Evolutionary conservation across 371 early-diverging fungal species (phyloP).

Genomic region (Capniomyces stellatus): DNA sequence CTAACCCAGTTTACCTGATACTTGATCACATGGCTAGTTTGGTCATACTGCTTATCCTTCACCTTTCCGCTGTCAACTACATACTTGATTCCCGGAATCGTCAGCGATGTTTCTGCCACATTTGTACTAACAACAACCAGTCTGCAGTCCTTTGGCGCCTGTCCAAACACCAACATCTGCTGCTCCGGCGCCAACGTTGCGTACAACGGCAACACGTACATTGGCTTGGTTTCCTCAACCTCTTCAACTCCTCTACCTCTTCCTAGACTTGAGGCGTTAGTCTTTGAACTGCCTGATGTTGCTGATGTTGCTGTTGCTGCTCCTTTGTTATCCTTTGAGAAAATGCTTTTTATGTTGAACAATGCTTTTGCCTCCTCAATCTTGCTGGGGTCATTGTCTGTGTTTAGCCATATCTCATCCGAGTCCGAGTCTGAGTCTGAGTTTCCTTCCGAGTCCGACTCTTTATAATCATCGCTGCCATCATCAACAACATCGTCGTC

Average conservation of each 20-base stretch:
- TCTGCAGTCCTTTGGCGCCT: constrained; percentile 73
- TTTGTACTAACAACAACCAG: constrained; percentile 96
- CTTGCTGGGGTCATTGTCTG: no score
- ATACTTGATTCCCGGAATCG: constrained; percentile 92
- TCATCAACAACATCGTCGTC: constrained; percentile 30
- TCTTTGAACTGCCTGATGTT: no score
- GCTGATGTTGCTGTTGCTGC: no score
- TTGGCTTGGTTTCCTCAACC: constrained; percentile 23
- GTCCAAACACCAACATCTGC: constrained; percentile 53
- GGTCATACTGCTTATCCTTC: constrained; percentile 74
- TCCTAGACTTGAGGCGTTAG: no score
- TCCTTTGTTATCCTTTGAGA: no score
- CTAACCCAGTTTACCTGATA: constrained; percentile 87
- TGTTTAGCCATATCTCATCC: no score
- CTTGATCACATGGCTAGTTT: constrained; percentile 39
- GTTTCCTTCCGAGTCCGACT: no score
- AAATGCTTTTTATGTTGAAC: no score
- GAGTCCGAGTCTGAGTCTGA: constrained; percentile 22
- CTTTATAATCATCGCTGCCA: no score
- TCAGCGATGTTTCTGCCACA: constrained; percentile 98
- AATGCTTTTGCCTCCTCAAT: no score
- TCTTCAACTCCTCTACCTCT: neutral
- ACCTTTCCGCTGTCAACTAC: constrained; percentile 96
- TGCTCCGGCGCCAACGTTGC: constrained; percentile 16
- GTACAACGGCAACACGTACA: constrained; percentile 68